Base-by-base conservation (phyloP, 2,329 filamentous ascomycete species). In the Colletotrichum acutatum region DNA sequence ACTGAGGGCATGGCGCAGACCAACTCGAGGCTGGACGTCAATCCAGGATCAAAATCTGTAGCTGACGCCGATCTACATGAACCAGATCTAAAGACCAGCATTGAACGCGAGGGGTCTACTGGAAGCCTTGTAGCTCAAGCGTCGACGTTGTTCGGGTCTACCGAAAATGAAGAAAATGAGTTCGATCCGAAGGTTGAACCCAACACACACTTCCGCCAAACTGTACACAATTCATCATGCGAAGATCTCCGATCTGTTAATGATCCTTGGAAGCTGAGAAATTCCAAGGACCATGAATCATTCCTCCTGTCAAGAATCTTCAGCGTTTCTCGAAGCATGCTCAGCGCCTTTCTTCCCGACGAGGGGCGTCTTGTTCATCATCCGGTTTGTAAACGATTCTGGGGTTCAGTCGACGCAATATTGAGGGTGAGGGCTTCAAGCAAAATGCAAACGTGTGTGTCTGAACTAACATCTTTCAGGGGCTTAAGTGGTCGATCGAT, bases 341-440 rank as follows among this genome's bases (percentile, higher is more conserved):
- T 68, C 6, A 52, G 57, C 14, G 66, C 66, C 12, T 68, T 68
- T n/a, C 32, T 68, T 8, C 58, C 66, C 5, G 11, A 11, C 6
- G 46, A 68, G 3, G 58, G 66, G 32, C 22, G 58, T n/a, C 30
- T 62, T 3, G 49, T 42, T 8, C 12, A 42, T 22, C 66, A 62
- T 26, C 24, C 46, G 9, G 8, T 74, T 70, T 78, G 60, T 58
- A 64, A 66, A 24, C 75, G 71, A 5, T 76, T 75, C 60, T 76
- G 75, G 75, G 75, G 75, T 8, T 68, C 75, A 12, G 59, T 76
- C 4, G 75, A 76, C 30, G 26, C 59, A n/a, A 76, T 76, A 12
- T 68, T 70, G 16, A 67, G 75, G 22, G 75, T 75, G 65, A 59
- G 75, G 60, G 24, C 37, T 1, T 32, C 26, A 16, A n/a, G n/a